Base-by-base conservation (phyloP, 1,284 basidiomycete genomes). In the Schizopora paradoxa region DNA sequence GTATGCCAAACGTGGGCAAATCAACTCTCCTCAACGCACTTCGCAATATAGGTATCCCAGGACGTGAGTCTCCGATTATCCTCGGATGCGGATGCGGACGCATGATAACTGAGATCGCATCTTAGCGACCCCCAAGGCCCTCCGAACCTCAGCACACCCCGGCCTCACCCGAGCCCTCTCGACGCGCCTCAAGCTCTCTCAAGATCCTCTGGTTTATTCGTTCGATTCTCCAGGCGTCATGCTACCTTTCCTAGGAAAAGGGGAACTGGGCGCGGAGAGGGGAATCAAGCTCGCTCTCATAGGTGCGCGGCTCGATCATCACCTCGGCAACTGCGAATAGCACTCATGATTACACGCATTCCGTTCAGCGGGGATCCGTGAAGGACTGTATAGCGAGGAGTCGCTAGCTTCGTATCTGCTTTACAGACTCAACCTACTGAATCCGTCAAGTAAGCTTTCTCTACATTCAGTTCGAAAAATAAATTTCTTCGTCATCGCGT, bases 1-100 rank as follows among this genome's bases (percentile, higher is more conserved):
- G 95, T 19, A 99, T 99, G 95, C 95, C 95, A 4, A 99, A 99
- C 61, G 93, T 98, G 33, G 96, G 96, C 39, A 99, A 99, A 68
- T 96, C 92, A 22, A 93, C 91, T 3, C 66, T 99, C 41, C 69
- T 99, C 11, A 99, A 99, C 61, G 82, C 89, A 0, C 72, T 99
- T n/a, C 77, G 96, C 33, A 82, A 84, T 57, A 84, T 85, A 51
- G 95, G 94, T 3, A 87, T 95, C 25, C 73, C 79, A 51, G 91
- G 91, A 60, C 86, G 91, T 92, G 62, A 54, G 78, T 73, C n/a
- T n/a, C 21, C 23, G 8, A 16, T n/a, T 23, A 10, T 27, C 19
- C 14, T 18, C 22, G 37, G n/a, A n/a, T n/a, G n/a, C n/a, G n/a
- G n/a, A n/a, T n/a, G n/a, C n/a, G n/a, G 68, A 14, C 40, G 43